A percentile compares a stretch with the other conserved stretches of the same genome.
These are phyloP conservation scores for Penicillium nordicum DNA, from an alignment of 2,329 filamentous ascomycete genomes.

Conservation along the genomic window DNA sequence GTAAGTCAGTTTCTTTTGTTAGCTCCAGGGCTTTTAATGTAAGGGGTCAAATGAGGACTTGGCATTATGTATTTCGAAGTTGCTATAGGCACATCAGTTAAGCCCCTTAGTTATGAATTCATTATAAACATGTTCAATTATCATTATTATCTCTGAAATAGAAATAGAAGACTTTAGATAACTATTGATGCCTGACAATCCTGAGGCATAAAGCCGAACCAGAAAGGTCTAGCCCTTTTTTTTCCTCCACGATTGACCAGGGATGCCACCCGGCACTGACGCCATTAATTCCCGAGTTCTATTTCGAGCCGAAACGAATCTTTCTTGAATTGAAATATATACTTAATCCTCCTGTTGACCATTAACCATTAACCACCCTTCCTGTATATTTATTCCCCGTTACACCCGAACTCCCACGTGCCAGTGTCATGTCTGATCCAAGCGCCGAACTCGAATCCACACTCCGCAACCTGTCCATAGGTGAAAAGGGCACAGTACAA, in stretches of 20 bases:
- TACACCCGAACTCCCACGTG: not conserved
- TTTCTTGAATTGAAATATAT: slow-evolving; percentile 4
- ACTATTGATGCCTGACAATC: slow-evolving; percentile 3
- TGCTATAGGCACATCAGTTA: not conserved
- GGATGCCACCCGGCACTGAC: slow-evolving; percentile 20
- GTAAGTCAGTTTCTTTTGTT: not conserved
- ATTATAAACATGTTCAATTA: not conserved
- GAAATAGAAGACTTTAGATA: not conserved
- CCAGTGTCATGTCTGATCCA: slow-evolving; percentile 22
- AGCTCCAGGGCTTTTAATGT: not conserved
- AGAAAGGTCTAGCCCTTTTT: slow-evolving; percentile 18
- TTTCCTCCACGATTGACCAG: slow-evolving; percentile 25
- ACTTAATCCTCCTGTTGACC: not conserved
- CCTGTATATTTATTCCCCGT: not conserved
- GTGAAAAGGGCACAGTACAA: slow-evolving; percentile 27
- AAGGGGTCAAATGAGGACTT: not conserved
- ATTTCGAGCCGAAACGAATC: slow-evolving; percentile 7
- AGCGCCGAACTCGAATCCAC: slow-evolving; percentile 31
- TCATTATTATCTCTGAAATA: not conserved
- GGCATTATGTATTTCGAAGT: not conserved
- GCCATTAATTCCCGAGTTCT: slow-evolving; percentile 16
- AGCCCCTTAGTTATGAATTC: too few relatives aligned
- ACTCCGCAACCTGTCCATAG: slow-evolving; percentile 31
- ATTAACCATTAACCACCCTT: not conserved
- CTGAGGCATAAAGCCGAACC: slow-evolving; percentile 1